A percentile compares a stretch with the other conserved stretches of the same genome.
Conservation (phyloP, 352 stramenopile genomes). For the Globisporangium canariense region DNA sequence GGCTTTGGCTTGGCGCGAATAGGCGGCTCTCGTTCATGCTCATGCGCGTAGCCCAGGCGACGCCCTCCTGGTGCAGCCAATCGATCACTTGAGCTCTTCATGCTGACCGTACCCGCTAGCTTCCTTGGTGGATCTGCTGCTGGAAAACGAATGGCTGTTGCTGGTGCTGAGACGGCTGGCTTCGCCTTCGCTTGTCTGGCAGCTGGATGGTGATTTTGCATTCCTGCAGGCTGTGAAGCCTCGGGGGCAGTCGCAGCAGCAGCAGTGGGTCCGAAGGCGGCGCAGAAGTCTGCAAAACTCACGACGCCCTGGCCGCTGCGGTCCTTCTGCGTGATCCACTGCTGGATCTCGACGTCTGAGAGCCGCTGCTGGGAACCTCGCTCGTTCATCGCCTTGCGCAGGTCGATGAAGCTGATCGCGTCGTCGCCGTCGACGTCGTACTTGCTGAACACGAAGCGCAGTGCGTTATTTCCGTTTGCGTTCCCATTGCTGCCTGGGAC, state of each 20-base stretch:
- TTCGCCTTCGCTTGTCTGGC: neutral
- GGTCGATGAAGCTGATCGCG: conserved; percentile 45
- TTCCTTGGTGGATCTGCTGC: neutral
- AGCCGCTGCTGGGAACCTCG: conserved; percentile 13
- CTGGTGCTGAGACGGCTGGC: neutral
- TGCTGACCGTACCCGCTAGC: neutral
- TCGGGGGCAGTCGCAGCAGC: neutral
- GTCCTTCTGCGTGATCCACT: conserved; percentile 55
- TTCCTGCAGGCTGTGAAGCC: neutral
- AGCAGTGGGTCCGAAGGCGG: conserved; percentile 21
- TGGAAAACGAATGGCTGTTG: neutral
- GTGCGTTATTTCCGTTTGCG: conserved; percentile 4
- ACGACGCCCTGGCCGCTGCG: conserved; percentile 36
- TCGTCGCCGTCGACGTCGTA: conserved; percentile 51
- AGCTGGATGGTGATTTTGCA: neutral
- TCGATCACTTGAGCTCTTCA: neutral
- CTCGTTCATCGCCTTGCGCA: conserved; percentile 33
- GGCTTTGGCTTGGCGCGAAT: neutral
- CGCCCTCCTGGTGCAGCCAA: neutral
- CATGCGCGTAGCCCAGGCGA: conserved; percentile 5
- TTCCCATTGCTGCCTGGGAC: neutral
- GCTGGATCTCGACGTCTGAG: conserved; percentile 43
- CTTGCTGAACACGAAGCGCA: conserved; percentile 39
- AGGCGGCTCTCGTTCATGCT: neutral
- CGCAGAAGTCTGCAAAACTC: conserved; percentile 38